These are phyloP conservation scores for Trichoderma gracile DNA, from an alignment of 2,329 filamentous ascomycete genomes.

Conservation along the genomic window DNA sequence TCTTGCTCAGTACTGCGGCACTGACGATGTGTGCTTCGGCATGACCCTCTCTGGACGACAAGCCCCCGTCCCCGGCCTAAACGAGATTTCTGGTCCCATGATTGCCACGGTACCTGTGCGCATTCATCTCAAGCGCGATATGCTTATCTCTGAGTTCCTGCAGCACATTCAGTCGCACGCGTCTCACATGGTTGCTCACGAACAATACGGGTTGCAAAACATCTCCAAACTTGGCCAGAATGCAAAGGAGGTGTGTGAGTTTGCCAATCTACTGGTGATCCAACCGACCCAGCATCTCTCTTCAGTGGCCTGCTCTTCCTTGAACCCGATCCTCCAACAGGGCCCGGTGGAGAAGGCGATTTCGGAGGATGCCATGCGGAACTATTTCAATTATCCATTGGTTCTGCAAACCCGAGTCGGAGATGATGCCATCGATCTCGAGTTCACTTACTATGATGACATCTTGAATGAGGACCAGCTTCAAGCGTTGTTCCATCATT, in stretches of 20 bases:
- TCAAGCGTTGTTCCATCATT: slow-evolving; percentile 24
- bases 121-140: slow-evolving; percentile 6
- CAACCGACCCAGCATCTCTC: slow-evolving; percentile 23
- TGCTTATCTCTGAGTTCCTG: slow-evolving; percentile 14
- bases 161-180: slow-evolving; percentile 31
- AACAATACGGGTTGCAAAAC: slow-evolving; percentile 35
- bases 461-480: slow-evolving; percentile 10
- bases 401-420: slow-evolving; percentile 24
- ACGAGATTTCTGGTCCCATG: slow-evolving; percentile 9
- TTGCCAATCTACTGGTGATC: slow-evolving; percentile 24
- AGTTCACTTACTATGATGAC: slow-evolving; percentile 21
- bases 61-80: slow-evolving; percentile 15
- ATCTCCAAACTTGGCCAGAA: slow-evolving; percentile 31
- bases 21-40: slow-evolving; percentile 24
- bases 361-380: slow-evolving; percentile 21
- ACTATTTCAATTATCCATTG: slow-evolving; percentile 29
- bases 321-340: slow-evolving; percentile 10
- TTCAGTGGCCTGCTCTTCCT: slow-evolving; percentile 3
- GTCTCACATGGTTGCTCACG: slow-evolving; percentile 32
- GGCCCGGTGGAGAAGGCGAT: slow-evolving; percentile 6
- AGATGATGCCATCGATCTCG: slow-evolving; percentile 18
- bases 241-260: slow-evolving; percentile 25
- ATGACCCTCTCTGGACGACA: slow-evolving; percentile 22
- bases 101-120: slow-evolving; percentile 23
- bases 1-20: slow-evolving; percentile 18